A percentile compares a stretch with the other conserved stretches of the same genome.
Evolutionary conservation across 2,329 filamentous ascomycete species (phyloP).

Genomic region (Colletotrichum endophyticum): DNA sequence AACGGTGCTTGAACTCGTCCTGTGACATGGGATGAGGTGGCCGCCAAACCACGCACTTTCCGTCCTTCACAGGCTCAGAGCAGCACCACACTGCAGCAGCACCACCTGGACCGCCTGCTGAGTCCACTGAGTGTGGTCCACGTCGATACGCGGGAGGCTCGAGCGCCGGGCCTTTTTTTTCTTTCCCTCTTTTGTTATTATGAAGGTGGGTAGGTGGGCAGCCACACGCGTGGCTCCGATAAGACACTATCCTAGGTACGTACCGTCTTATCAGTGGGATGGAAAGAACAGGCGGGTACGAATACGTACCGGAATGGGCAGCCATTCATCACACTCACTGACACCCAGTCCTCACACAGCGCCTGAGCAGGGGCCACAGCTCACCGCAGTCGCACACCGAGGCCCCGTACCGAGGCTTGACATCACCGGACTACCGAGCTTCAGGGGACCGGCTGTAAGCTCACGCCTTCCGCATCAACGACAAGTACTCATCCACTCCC

Average conservation of each 20-base stretch:
- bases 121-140: not conserved
- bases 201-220: not conserved
- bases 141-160: not conserved
- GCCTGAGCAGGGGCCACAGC: not conserved
- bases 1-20: not conserved
- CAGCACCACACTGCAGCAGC: not conserved
- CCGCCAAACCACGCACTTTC: not conserved
- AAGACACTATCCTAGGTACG: not conserved
- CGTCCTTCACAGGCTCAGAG: not conserved
- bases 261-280: not conserved
- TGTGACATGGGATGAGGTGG: not conserved
- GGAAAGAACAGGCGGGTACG: not conserved
- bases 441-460: conserved; percentile 8
- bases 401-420: conserved; percentile 9
- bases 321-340: not conserved
- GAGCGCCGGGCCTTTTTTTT: not conserved
- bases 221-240: not conserved
- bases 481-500: not conserved
- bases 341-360: not conserved
- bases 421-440: conserved; percentile 14
- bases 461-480: not conserved
- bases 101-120: not conserved
- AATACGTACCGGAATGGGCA: not conserved
- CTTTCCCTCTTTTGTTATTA: not conserved
- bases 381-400: not conserved